Conservation (phyloP, 805 yeast genomes). For the Schizosaccharomyces octosporus region DNA sequence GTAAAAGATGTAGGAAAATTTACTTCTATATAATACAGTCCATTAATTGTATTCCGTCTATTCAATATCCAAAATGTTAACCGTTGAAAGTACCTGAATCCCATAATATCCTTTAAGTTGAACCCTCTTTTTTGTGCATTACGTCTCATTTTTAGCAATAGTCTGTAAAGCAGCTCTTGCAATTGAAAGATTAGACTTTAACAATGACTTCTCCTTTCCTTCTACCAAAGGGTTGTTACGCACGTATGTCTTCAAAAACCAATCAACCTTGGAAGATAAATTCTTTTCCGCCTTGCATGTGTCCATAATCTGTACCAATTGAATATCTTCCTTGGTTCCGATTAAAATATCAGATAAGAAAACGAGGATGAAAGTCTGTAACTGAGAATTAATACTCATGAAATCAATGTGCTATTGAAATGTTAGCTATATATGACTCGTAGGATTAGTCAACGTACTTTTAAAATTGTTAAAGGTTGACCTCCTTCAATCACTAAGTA, state of each 20-base stretch:
- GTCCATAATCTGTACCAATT: background rate
- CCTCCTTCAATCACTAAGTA: conserved; percentile 46
- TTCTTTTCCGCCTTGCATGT: conserved; percentile 12
- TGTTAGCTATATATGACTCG: background rate
- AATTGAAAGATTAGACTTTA: conserved; percentile 49
- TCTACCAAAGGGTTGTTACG: conserved; percentile 47
- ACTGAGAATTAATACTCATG: background rate
- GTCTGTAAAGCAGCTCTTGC: conserved; percentile 27
- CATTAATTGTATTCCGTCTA: too few species aligned
- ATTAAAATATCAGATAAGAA: background rate
- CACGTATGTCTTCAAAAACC: conserved; percentile 12
- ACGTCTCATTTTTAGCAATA: conserved; percentile 9
- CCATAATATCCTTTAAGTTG: too few species aligned
- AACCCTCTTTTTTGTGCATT: too few species aligned
- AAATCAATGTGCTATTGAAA: background rate
- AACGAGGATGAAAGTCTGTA: background rate
- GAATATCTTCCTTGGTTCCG: background rate
- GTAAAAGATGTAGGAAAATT: too few species aligned
- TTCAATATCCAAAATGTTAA: too few species aligned
- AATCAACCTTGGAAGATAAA: background rate
- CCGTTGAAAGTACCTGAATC: too few species aligned
- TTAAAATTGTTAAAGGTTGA: conserved; percentile 43
- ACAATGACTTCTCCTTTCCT: conserved; percentile 35
- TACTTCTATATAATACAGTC: too few species aligned
- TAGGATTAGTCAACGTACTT: background rate